A percentile compares a stretch with the other conserved stretches of the same genome.
Evolutionary conservation across 345 rosid species (phyloP).

Genomic region (Trapa incisa): DNA sequence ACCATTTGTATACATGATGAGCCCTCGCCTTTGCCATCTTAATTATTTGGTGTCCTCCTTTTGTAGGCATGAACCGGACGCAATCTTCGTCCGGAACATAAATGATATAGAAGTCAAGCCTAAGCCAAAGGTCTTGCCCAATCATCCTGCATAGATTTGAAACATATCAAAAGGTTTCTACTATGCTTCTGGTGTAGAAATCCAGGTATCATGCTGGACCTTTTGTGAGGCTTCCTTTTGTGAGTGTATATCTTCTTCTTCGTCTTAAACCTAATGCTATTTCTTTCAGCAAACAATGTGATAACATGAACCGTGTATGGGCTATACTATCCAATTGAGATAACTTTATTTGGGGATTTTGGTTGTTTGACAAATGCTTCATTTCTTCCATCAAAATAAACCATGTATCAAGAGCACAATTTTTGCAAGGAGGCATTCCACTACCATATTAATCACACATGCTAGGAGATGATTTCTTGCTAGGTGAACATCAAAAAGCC

Average conservation of each 20-base stretch:
- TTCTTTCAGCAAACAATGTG: background rate
- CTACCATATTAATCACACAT: too few species aligned
- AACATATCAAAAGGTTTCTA: background rate
- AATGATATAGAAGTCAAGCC: constrained; percentile 97
- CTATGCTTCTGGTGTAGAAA: background rate
- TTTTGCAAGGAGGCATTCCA: background rate
- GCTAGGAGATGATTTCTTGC: background rate
- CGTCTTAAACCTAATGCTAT: background rate
- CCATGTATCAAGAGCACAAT: background rate
- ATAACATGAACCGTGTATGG: too few species aligned
- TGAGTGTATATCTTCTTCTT: background rate
- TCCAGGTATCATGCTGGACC: background rate
- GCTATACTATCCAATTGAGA: too few species aligned
- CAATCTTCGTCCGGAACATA: constrained; percentile 70
- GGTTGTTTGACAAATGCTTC: too few species aligned
- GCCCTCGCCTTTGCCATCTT: background rate
- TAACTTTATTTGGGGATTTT: too few species aligned
- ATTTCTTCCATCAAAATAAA: background rate
- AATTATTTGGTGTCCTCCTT: background rate
- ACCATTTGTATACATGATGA: background rate
- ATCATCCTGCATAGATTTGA: constrained; percentile 38
- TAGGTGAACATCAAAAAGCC: background rate
- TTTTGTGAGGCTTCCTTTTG: background rate
- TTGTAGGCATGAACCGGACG: constrained; percentile 87
- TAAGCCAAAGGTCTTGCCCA: constrained; percentile 74